Percentiles rank a stretch among this genome's conserved stretches.
Conservation (phyloP, 2,329 filamentous ascomycete species). For the Nannizziopsis barbatae region DNA sequence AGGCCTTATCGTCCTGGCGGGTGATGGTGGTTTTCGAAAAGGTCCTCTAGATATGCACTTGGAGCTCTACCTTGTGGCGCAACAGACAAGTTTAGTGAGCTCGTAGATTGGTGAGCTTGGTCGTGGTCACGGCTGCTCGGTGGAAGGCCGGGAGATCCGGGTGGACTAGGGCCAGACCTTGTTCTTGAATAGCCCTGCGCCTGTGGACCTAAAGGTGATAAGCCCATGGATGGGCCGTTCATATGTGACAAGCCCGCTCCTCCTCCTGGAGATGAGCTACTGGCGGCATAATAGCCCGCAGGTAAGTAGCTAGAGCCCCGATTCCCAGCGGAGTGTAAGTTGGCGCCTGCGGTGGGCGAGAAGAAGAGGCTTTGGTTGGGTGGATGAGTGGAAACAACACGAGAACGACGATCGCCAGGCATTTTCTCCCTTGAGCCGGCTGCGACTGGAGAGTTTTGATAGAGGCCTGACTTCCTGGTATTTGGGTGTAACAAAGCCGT, state of each 20-base stretch:
- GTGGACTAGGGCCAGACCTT: slow-evolving; percentile 46
- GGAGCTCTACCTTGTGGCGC: slow-evolving; percentile 63
- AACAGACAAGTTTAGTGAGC: slow-evolving; percentile 53
- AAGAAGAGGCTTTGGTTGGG: slow-evolving; percentile 76
- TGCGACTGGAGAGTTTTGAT: slow-evolving; percentile 23
- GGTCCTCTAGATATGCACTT: slow-evolving; percentile 79
- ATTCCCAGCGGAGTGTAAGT: slow-evolving; percentile 44
- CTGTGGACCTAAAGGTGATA: slow-evolving; percentile 52
- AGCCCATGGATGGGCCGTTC: slow-evolving; percentile 46
- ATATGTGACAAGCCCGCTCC: slow-evolving; percentile 22
- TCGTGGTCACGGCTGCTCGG: slow-evolving; percentile 34
- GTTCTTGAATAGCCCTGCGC: slow-evolving; percentile 43
- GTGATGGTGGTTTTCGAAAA: slow-evolving; percentile 60
- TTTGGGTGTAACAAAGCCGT: slow-evolving; percentile 43
- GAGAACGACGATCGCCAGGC: slow-evolving; percentile 28
- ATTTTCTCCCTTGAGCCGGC: slow-evolving; percentile 47
- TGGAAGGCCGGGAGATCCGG: slow-evolving; percentile 51
- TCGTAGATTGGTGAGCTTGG: slow-evolving; percentile 35
- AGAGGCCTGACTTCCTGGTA: slow-evolving; percentile 28
- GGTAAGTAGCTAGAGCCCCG: slow-evolving; percentile 72
- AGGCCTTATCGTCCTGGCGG: slow-evolving; percentile 11
- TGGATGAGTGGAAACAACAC: slow-evolving; percentile 35
- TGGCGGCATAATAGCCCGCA: slow-evolving; percentile 78
- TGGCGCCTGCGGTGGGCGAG: slow-evolving; percentile 70
- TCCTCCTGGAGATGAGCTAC: slow-evolving; percentile 42